Conservation (phyloP, 208 protist species). For the Plasmodiophora brassicae region DNA sequence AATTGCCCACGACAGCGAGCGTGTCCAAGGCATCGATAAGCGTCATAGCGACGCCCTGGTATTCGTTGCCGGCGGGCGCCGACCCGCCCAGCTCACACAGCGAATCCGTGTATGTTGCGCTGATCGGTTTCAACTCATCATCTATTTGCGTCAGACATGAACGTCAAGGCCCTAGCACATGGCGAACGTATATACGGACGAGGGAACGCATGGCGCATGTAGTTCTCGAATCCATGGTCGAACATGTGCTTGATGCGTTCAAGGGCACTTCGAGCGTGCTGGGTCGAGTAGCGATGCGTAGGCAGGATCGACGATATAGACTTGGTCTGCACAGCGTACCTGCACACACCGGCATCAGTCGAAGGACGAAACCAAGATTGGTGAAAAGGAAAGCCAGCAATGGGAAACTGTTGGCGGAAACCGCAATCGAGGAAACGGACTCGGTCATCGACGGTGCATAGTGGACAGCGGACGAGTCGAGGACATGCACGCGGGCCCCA, state of each 20-base stretch:
- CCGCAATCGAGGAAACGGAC: too few species aligned
- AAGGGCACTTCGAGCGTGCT: too few species aligned
- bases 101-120: constrained; percentile 24
- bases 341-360: too few species aligned
- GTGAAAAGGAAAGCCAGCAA: too few species aligned
- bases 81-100: constrained; percentile 44
- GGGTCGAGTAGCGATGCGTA: too few species aligned
- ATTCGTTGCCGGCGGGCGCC: neutral
- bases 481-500: too few species aligned
- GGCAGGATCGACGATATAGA: too few species aligned
- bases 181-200: constrained; percentile 6
- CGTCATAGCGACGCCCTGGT: constrained; percentile 54
- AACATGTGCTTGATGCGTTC: constrained; percentile 30
- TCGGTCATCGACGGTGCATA: too few species aligned
- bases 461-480: too few species aligned
- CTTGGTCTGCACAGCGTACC: too few species aligned
- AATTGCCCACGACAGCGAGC: constrained; percentile 49
- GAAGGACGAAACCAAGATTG: too few species aligned
- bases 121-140: constrained; percentile 37
- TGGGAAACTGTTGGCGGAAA: too few species aligned
- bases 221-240: constrained; percentile 38
- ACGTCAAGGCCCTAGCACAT: neutral
- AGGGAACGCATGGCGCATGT: constrained; percentile 43
- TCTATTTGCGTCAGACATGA: neutral
- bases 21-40: constrained; percentile 64